phyloP scores from a whole-genome alignment of 495 filamentous ascomycete species.

The Tuber borchii region DNA sequence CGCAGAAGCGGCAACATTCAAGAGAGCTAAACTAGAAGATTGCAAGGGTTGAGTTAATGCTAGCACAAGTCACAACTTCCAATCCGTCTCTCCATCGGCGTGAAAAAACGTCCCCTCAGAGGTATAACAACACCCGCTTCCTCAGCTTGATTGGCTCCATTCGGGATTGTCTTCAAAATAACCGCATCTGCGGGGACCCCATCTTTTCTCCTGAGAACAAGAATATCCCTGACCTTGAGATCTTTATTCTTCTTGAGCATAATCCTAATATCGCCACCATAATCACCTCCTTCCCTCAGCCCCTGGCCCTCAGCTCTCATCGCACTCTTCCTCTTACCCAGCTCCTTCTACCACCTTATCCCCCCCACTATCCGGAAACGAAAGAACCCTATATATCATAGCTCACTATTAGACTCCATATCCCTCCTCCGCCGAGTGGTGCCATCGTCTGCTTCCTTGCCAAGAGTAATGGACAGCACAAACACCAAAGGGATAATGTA shows the following conservation, averaged over 20 bases:
- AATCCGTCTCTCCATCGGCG: slow-evolving; percentile 97
- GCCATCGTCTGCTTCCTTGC: slow-evolving; percentile 94
- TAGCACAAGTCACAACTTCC: slow-evolving; percentile 89
- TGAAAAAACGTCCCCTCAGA: slow-evolving; percentile 89
- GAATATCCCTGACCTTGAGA: slow-evolving; percentile 86
- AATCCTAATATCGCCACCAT: slow-evolving; percentile 41
- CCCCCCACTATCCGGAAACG: slow-evolving; percentile 45
- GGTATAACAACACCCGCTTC: slow-evolving; percentile 36
- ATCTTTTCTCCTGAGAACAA: slow-evolving; percentile 84
- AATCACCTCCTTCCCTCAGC: slow-evolving; percentile 44
- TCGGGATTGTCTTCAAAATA: slow-evolving; percentile 74
- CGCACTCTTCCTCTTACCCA: slow-evolving; percentile 40
- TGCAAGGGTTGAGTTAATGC: slow-evolving; percentile 69
- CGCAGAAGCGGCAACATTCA: slow-evolving; percentile 74
- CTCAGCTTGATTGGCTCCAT: slow-evolving; percentile 49
- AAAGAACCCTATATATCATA: slow-evolving; percentile 73
- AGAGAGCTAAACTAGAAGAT: slow-evolving; percentile 59
- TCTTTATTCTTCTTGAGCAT: slow-evolving; percentile 76
- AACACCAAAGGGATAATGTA: slow-evolving; percentile 90
- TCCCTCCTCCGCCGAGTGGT: slow-evolving; percentile 77
- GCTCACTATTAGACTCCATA: slow-evolving; percentile 88
- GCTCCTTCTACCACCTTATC: background rate
- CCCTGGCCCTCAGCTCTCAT: slow-evolving; percentile 51
- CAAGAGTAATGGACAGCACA: slow-evolving; percentile 82
- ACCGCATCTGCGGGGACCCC: slow-evolving; percentile 94